Conservation (phyloP, 371 early-diverging fungal species). For the Mortierella sp. region DNA sequence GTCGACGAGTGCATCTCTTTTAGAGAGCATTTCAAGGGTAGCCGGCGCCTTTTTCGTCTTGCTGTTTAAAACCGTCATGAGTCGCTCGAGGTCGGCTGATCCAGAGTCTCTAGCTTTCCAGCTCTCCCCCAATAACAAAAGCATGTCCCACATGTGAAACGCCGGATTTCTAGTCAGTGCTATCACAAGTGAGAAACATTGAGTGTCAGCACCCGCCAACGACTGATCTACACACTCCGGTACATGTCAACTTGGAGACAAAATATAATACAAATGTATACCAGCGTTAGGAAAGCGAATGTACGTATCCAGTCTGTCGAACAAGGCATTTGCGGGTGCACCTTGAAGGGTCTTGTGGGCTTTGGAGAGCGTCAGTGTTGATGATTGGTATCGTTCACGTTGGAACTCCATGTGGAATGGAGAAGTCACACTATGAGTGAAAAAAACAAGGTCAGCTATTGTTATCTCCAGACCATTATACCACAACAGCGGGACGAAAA, state of each 20-base stretch:
- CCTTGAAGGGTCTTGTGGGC: constrained; percentile 8
- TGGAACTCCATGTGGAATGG: constrained; percentile 54
- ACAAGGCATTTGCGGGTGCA: neutral
- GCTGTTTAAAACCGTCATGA: constrained; percentile 6
- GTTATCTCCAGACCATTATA: neutral
- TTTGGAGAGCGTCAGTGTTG: constrained; percentile 33
- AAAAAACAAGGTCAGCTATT: neutral
- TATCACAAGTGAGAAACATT: neutral
- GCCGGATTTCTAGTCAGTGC: constrained; percentile 34
- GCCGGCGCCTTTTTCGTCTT: neutral
- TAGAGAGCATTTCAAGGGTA: constrained; percentile 8
- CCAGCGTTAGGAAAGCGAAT: constrained; percentile 33
- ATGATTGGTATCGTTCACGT: constrained; percentile 45
- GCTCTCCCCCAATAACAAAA: constrained; percentile 18
- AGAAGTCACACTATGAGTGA: constrained; percentile 31
- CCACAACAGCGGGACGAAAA: neutral
- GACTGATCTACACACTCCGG: neutral
- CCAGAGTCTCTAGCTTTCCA: neutral
- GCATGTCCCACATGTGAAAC: constrained; percentile 33
- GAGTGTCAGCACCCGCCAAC: neutral
- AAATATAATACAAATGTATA: neutral
- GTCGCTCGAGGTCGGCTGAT: neutral
- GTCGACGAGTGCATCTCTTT: constrained; percentile 11
- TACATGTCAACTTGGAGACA: neutral
- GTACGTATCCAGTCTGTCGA: constrained; percentile 17